Evolutionary conservation across 2,329 filamentous ascomycete species (phyloP), one percentile per base, ranked within the genome.

Genomic region (Lizonia empirigonia): DNA sequence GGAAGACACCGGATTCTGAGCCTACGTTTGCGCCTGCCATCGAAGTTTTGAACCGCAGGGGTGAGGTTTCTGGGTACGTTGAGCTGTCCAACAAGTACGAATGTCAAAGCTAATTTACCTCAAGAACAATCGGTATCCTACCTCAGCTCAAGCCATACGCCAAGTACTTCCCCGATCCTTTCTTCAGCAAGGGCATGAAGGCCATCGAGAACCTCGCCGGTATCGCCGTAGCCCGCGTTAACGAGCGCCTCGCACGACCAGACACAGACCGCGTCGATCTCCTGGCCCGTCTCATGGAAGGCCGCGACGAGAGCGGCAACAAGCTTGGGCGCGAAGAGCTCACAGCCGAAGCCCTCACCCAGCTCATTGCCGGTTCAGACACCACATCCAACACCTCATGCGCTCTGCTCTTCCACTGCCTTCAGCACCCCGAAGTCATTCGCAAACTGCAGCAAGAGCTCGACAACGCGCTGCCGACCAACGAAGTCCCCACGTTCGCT

Each of bases 321-420:
- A 86, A 85, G 9, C 82, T 96, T 0, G 86, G 89, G 4, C 82
- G 89, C 20, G 82, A 88, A 61, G 91, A 96, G 70, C 80, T 96
- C 44, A 95, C 90, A 0, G 91, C 91, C 27, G 92, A 96, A 76
- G 91, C 91, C 0, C 78, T 96, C 20, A 96, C 91, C 0, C 91
- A 96, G 72, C 82, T 96, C 33, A 96, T 91, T 62, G 88, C 89
- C 1, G 89, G 88, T 20, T 86, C 82, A 34, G 89, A 91, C 71
- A 91, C 89, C 0, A 91, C 87, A 0, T 87, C 84, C 42, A 91
- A 91, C 76, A 88, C 91, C 0, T 87, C 88, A 2, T 96, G 91
- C 67, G 91, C 91, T 0, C 80, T 96, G 29, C 80, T 96, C 0
- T 96, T 87, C 77, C 89, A 91, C 78, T 85, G 84, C 23, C 77